A percentile compares a stretch with the other conserved stretches of the same genome.
Conservation (phyloP, 257 asterid genomes). For the Solanum sparsipilum region DNA sequence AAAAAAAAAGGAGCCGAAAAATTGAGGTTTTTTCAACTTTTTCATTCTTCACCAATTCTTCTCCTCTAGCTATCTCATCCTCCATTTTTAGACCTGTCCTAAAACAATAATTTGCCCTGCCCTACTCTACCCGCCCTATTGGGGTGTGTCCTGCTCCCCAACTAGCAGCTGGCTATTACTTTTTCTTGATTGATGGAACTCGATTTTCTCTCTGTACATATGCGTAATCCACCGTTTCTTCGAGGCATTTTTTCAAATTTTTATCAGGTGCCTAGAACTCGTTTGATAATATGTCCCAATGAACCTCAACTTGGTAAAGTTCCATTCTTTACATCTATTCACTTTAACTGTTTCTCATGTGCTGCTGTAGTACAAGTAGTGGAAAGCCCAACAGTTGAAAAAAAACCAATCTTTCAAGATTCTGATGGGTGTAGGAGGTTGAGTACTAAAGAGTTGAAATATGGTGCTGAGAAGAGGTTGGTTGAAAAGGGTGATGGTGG, state of each 20-base stretch:
- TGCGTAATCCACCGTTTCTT: constrained; percentile 14
- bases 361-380: constrained; percentile 13
- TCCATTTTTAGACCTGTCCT: background rate
- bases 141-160: too few relatives aligned
- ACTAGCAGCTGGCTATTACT: background rate
- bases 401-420: background rate
- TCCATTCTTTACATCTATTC: constrained; percentile 3
- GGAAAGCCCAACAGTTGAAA: background rate
- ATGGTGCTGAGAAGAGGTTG: constrained; percentile 9
- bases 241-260: constrained; percentile 9
- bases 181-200: constrained; percentile 22
- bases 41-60: background rate
- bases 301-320: background rate
- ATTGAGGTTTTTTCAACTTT: background rate
- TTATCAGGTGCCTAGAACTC: constrained; percentile 18
- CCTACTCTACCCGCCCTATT: too few relatives aligned
- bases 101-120: too few relatives aligned
- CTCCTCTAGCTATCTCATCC: background rate
- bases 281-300: constrained; percentile 24
- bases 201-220: constrained; percentile 18
- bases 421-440: background rate
- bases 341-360: constrained; percentile 11
- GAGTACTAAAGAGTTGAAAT: background rate
- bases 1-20: background rate
- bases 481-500: background rate